Base-by-base conservation (phyloP, 257 asterid species). In the Plantago major region DNA sequence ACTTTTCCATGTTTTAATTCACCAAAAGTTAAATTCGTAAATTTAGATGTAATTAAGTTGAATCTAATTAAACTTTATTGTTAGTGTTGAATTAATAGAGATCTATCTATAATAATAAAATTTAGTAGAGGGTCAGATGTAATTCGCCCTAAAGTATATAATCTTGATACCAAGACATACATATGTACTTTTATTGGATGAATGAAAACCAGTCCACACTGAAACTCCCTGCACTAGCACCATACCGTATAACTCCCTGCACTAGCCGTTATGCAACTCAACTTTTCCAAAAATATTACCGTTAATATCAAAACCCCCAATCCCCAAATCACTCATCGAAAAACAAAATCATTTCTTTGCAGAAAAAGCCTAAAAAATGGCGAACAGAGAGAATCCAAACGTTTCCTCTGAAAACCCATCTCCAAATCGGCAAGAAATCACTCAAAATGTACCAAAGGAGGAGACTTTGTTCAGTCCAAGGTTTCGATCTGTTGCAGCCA, bases 401-500 rank as follows among this genome's bases (percentile, higher is more conserved):
- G 6, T 33, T 33, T 33, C 40, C 8, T 33, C 26, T 22, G 26
- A 22, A 22, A 69, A 62, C 57, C 71, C 69, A 72, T 81, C 82
- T 9, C 18, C 16, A n/a, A 59, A 61, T 62, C 47, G 57, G 22
- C 62, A 67, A 68, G 74, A 61, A 42, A 46, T 46, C 40, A 14
- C 55, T n/a, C 77, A 66, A 44, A 69, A 79, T 69, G 78, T 72
- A 16, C 76, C 71, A 12, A 68, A 63, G 60, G 30, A 66, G 14
- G 84, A 69, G 14, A 57, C 52, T 43, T 10, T 86, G 75, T 76
- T 92, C 74, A 92, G 95, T 66, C 99, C 99, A 16, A 62, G 95
- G 66, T 92, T 92, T 65, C 75, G 88, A 72, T 86, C 99, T 1
- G 89, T 82, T 22, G 99, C 95, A 14, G 97, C 86, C 55, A 83